Evolutionary conservation across 495 filamentous ascomycete genomes (phyloP).

Genomic region (Daldinia grandis): DNA sequence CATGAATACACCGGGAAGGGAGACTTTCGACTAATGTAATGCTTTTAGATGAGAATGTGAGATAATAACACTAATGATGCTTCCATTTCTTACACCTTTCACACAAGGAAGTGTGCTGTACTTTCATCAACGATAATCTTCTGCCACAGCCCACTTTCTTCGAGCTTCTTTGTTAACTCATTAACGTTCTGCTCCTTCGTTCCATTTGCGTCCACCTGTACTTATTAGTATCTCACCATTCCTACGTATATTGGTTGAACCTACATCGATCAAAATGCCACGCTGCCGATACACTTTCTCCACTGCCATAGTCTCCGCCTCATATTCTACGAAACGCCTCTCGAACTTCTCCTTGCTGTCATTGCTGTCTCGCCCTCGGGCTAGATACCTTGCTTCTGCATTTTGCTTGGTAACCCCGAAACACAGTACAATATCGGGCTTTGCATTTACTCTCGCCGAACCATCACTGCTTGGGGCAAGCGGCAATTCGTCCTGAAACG

Average conservation of each 20-base stretch:
- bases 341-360: background rate
- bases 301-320: background rate
- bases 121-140: background rate
- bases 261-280: background rate
- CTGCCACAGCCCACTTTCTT: background rate
- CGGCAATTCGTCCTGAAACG: background rate
- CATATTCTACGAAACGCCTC: background rate
- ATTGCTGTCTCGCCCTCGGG: background rate
- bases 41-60: background rate
- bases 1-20: background rate
- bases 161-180: background rate
- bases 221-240: background rate
- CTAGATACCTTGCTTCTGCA: background rate
- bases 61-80: background rate
- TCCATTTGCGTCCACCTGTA: background rate
- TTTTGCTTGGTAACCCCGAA: background rate
- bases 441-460: background rate
- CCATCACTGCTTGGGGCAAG: background rate
- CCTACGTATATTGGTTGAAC: background rate
- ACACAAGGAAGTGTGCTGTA: background rate
- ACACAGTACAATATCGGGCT: background rate
- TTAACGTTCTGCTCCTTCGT: constrained; percentile 1
- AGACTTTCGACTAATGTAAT: background rate
- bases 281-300: background rate
- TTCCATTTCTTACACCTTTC: background rate